phyloP scores from a whole-genome alignment of 345 rosid genomes.

The Angophora floribunda region DNA sequence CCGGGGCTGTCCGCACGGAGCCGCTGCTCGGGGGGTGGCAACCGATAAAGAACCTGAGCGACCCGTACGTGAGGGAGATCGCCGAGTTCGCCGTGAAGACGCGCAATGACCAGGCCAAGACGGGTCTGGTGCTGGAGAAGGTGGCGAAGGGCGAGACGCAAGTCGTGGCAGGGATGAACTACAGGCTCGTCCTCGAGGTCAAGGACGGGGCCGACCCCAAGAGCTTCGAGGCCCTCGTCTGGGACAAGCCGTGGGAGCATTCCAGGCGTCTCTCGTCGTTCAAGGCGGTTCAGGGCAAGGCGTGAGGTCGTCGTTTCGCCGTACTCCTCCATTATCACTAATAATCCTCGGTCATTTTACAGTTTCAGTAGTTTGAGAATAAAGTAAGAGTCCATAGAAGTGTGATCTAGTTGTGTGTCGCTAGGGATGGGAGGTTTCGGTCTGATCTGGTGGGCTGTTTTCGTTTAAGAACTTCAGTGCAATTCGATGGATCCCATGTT shows the following conservation, averaged over 20 bases:
- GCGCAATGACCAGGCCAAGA: slow-evolving; percentile 7
- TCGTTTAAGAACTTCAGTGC: not conserved
- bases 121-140: slow-evolving; percentile 6
- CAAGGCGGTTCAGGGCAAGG: not conserved
- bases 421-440: not conserved
- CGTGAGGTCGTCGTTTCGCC: not conserved
- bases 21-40: slow-evolving; percentile 30
- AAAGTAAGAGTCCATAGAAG: not conserved
- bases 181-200: slow-evolving; percentile 25
- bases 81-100: slow-evolving; percentile 40
- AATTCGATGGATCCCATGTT: not conserved
- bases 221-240: slow-evolving; percentile 35
- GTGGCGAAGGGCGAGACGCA: slow-evolving; percentile 41
- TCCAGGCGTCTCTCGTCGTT: not conserved
- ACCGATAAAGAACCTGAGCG: slow-evolving; percentile 31
- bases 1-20: not conserved
- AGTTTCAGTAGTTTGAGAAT: not conserved
- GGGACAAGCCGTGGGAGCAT: slow-evolving; percentile 36
- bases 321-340: not conserved
- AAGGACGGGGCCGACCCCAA: not conserved
- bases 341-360: not conserved
- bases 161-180: slow-evolving; percentile 43
- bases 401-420: not conserved
- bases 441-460: not conserved
- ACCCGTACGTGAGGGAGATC: slow-evolving; percentile 35